Evolutionary conservation across 2,329 filamentous ascomycete genomes (phyloP).

Genomic region (Fusarium neocosmosporiellum): DNA sequence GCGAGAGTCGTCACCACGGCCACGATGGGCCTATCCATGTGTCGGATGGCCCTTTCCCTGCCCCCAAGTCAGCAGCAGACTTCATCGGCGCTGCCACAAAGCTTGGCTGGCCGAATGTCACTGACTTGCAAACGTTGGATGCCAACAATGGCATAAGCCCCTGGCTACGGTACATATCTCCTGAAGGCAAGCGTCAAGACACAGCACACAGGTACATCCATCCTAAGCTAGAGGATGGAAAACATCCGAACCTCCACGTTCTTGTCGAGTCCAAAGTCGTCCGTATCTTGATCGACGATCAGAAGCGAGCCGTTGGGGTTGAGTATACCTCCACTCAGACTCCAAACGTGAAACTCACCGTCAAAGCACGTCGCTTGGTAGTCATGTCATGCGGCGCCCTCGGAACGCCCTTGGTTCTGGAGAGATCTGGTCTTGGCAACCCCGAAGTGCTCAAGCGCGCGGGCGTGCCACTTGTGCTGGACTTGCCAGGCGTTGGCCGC

Average conservation of each 20-base stretch:
- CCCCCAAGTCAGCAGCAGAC: neutral
- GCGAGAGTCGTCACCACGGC: neutral
- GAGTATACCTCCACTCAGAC: neutral
- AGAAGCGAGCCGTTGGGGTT: neutral
- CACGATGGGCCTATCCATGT: neutral
- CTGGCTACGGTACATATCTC: constrained; percentile 54
- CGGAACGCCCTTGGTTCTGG: neutral
- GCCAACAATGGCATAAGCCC: constrained; percentile 45
- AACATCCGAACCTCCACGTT: neutral
- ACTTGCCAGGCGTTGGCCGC: constrained; percentile 63
- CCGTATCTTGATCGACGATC: neutral
- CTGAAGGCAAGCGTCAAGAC: constrained; percentile 65
- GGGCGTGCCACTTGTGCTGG: constrained; percentile 32
- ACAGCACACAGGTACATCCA: constrained; percentile 61
- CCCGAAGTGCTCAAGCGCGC: neutral
- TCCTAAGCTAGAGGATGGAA: constrained; percentile 43
- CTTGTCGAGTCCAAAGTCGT: neutral
- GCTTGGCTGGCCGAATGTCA: neutral
- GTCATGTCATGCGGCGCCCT: neutral
- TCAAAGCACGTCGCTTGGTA: neutral
- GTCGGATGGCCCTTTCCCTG: neutral
- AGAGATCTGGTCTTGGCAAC: neutral
- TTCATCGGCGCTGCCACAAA: neutral
- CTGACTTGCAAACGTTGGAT: constrained; percentile 63
- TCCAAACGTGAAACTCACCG: neutral